Evolutionary conservation across 495 filamentous ascomycete species (phyloP), one percentile per base, ranked within the genome.

Genomic region (Trichoderma virens): DNA sequence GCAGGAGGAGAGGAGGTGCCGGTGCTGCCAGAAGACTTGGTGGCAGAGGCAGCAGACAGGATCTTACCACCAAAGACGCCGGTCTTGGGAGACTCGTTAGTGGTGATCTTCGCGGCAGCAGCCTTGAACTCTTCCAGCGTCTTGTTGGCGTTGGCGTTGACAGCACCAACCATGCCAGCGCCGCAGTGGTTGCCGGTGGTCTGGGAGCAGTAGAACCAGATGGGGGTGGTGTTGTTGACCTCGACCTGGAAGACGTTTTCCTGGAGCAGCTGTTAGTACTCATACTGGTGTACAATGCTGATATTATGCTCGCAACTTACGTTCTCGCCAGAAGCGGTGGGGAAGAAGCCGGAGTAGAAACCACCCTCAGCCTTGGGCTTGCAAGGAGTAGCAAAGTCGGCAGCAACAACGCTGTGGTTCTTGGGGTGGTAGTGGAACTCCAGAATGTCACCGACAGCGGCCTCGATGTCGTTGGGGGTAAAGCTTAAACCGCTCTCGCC

Each of bases 361-460:
- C 71, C 54, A 1, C 59, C 64, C 11, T 16, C 23, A 74, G 43
- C 80, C 69, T 69, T 70, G 63, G 83, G 82, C 18, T 77, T 69
- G 70, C 84, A 86, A 0, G 83, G 83, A 0, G 76, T 72, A 16
- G 64, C 64, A 66, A 80, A 85, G 41, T 78, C 75, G 6, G 78
- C 73, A 39, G 80, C 76, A 9, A 80, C 79, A 45, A 85, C 82
- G 9, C 78, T 80, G 68, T 86, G 84, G 63, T 81, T 83, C 28
- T 72, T 73, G 3, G 81, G 79, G 66, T 78, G 83, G 72, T 83
- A 86, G 63, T 82, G 73, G 66, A 83, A 86, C 28, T 79, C 72
- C 30, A 86, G 68, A 5, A 74, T 63, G 61, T 82, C 80, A 23
- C 82, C 83, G 4, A 76, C 71, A 5, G 75, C 73, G 0, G 82